Base-by-base conservation (phyloP, 768 basidiomycete genomes). In the Kwoniella pini region DNA sequence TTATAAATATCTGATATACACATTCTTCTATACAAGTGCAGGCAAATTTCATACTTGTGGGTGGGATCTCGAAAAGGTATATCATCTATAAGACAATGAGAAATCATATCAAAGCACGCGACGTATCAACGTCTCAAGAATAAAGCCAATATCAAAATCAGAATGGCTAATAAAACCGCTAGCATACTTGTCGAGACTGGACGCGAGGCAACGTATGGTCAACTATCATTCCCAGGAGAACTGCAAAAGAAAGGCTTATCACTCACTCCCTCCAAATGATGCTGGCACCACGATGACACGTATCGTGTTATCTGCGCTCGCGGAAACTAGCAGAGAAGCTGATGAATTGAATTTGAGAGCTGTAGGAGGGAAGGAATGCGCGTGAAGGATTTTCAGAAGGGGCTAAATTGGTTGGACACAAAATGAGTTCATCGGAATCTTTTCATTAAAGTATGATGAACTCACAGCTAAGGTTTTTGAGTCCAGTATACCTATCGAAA, bases 351-450 rank as follows among this genome's bases (percentile, higher is more conserved):
- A 99, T 60, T 84, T 85, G 56, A 99, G 79, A 3, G 89, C 86
- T 0, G 96, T 98, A 4, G 90, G 85, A 3, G 96, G 90, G 77
- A 98, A 92, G 61, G 94, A 92, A 77, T 98, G 95, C 0, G 96
- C 90, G 78, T 90, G 90, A 59, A 97, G 81, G 63, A 99, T 96
- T 19, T 87, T 87, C 28, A 91, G 79, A 12, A 91, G 76, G 1
- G 93, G 94, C 94, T 98, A 24, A 69, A n/a, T 42, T 42, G n/a
- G 6, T 10, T 42, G 6, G 40, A 13, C n/a, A n/a, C n/a, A n/a
- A n/a, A n/a, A n/a, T n/a, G n/a, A n/a, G n/a, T n/a, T n/a, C n/a
- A n/a, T n/a, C n/a, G n/a, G n/a, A n/a, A n/a, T n/a, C n/a, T n/a
- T n/a, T n/a, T n/a, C n/a, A n/a, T n/a, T n/a, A n/a, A n/a, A n/a